Base-by-base conservation (phyloP, 1,139 yeast species). In the Scheffersomyces parashehatae region DNA sequence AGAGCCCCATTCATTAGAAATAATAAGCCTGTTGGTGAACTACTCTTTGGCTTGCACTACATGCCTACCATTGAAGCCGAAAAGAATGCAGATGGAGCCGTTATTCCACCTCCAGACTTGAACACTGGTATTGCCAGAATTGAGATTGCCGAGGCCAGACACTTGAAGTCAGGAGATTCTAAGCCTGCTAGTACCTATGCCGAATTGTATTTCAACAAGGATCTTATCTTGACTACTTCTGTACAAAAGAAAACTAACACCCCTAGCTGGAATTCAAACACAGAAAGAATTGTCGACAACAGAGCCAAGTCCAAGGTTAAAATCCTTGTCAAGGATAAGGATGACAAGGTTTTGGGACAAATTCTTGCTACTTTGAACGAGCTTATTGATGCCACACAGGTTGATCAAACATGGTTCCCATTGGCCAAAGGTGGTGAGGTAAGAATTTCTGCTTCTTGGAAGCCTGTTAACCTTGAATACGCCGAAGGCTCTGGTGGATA, bases 61-160 rank as follows among this genome's bases (percentile, higher is more conserved):
- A 82, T 83, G 76, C 95, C 95, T 39, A 85, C 93, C 15, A 68
- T 90, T 51, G 89, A 85, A 62, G 85, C 95, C 30, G 77, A 80
- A 44, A 77, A 76, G 52, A 78, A 84, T 54, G 90, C 88, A 3
- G 96, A 89, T 65, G 98, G 97, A 43, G 86, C 95, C 8, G 73
- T 78, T 40, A 85, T 82, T 53, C 91, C 96, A 38, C 90, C 96
- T 38, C 97, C 96, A 41, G 97, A 90, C 54, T 81, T 89, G 64
- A 90, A 89, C 65, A 88, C 97, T 14, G 99, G 99, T 75, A 85
- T 93, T 56, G 82, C 86, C 26, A 79, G 84, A 57, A 64, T 86
- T 46, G 74, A 70, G 44, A 60, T 81, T 39, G 54, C 62, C n/a
- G 81, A 75, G 49, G 83, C 81, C 20, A 74, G 83, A 64, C 70